phyloP scores from a whole-genome alignment of 1,139 yeast genomes.

The Ashbya aceris region DNA sequence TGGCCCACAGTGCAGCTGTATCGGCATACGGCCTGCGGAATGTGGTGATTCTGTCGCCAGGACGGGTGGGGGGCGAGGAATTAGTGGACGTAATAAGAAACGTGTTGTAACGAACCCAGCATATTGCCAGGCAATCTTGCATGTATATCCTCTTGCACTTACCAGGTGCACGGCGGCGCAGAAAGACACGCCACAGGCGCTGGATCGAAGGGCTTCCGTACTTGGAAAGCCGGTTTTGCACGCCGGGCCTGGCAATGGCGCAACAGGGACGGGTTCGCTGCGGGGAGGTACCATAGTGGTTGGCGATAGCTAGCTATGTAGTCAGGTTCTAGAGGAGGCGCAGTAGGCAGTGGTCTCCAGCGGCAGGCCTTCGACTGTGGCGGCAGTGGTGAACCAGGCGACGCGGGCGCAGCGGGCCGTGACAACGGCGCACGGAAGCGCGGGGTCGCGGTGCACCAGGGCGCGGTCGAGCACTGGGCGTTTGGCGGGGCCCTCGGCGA shows the following conservation, averaged over 20 bases:
- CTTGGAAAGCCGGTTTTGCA: too few species aligned
- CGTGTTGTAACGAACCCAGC: background rate
- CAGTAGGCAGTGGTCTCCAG: constrained; percentile 39
- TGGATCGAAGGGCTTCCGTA: too few species aligned
- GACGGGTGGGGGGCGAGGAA: background rate
- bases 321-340: constrained; percentile 1
- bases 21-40: too few species aligned
- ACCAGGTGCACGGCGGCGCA: too few species aligned
- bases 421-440: constrained; percentile 68
- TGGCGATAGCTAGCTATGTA: background rate
- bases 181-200: too few species aligned
- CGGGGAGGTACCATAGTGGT: background rate
- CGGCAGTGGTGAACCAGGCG: constrained; percentile 73
- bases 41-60: too few species aligned
- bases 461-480: constrained; percentile 64
- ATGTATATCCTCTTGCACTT: background rate
- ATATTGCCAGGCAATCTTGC: constrained; percentile 1
- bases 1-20: too few species aligned
- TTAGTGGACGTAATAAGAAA: background rate
- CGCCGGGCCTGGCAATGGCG: too few species aligned
- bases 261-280: too few species aligned
- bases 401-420: constrained; percentile 45
- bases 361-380: constrained; percentile 60
- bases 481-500: constrained; percentile 84
- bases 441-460: constrained; percentile 43